Evolutionary conservation across 345 rosid species (phyloP).

Genomic region (Aquilaria malaccensis): DNA sequence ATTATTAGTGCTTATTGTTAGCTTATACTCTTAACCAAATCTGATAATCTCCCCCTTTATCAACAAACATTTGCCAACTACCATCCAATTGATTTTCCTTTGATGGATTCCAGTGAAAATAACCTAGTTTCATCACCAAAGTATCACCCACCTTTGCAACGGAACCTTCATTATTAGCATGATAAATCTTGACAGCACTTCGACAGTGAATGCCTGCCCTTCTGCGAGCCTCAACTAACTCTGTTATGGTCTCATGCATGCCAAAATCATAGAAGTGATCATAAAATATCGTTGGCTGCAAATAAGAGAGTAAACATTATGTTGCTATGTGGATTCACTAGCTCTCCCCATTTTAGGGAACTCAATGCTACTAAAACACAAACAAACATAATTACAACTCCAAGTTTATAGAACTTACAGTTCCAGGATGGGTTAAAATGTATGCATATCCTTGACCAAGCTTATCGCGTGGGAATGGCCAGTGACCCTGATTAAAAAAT

Average conservation of each 20-base stretch:
- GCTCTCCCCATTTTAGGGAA: background rate
- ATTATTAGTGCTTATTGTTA: no score
- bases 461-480: slow-evolving; percentile 49
- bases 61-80: slow-evolving; percentile 37
- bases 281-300: slow-evolving; percentile 36
- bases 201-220: slow-evolving; percentile 34
- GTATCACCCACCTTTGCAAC: slow-evolving; percentile 31
- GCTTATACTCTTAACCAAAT: slow-evolving; percentile 30
- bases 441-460: slow-evolving; percentile 40
- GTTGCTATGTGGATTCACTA: background rate
- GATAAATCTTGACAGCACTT: slow-evolving; percentile 30
- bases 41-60: slow-evolving; percentile 33
- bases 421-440: slow-evolving; percentile 48
- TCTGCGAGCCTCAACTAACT: slow-evolving; percentile 31
- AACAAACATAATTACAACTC: background rate
- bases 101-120: slow-evolving; percentile 37
- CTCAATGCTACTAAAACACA: no score
- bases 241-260: slow-evolving; percentile 29
- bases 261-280: slow-evolving; percentile 46
- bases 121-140: slow-evolving; percentile 32
- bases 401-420: slow-evolving; percentile 21
- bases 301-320: background rate
- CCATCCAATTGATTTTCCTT: slow-evolving; percentile 36
- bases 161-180: slow-evolving; percentile 42
- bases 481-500: slow-evolving; percentile 31